phyloP scores from a whole-genome alignment of 2,329 filamentous ascomycete genomes.

The Neobulgaria alba region DNA sequence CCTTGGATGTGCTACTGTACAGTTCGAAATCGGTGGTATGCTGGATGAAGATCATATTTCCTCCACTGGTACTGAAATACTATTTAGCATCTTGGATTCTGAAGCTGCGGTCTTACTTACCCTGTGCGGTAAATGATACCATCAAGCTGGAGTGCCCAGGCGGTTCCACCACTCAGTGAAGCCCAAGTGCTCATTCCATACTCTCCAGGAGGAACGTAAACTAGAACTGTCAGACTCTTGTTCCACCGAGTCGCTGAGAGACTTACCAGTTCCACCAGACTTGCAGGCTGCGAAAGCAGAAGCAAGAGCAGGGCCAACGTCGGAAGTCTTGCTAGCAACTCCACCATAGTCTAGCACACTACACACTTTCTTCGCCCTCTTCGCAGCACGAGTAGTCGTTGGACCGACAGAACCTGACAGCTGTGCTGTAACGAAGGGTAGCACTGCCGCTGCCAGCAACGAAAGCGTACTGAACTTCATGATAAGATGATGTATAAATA shows the following conservation, averaged over 20 bases:
- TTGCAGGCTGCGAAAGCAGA: constrained; percentile 38
- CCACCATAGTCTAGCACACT: constrained; percentile 39
- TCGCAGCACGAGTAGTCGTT: constrained; percentile 18
- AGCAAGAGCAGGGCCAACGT: constrained; percentile 36
- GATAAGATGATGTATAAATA: not conserved
- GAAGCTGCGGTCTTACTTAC: not conserved
- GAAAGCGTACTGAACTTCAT: not conserved
- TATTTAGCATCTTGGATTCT: not conserved
- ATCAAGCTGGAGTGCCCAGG: constrained; percentile 43
- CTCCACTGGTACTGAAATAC: constrained; percentile 29
- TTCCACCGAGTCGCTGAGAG: too few species aligned
- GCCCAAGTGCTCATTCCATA: constrained; percentile 38
- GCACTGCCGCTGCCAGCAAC: constrained; percentile 3
- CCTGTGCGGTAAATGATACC: constrained; percentile 45
- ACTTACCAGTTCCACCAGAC: constrained; percentile 30
- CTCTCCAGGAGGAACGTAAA: constrained; percentile 29
- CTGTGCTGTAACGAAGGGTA: constrained; percentile 12
- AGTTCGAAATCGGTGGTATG: constrained; percentile 44
- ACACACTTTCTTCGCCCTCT: constrained; percentile 29
- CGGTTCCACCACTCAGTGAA: constrained; percentile 36
- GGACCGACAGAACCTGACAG: constrained; percentile 23
- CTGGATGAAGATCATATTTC: constrained; percentile 46
- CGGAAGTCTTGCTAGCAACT: constrained; percentile 36
- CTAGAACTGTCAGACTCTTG: constrained; percentile 8
- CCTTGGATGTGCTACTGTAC: constrained; percentile 42